phyloP scores from a whole-genome alignment of 1,284 basidiomycete species.

The Sporisorium graminicola region DNA sequence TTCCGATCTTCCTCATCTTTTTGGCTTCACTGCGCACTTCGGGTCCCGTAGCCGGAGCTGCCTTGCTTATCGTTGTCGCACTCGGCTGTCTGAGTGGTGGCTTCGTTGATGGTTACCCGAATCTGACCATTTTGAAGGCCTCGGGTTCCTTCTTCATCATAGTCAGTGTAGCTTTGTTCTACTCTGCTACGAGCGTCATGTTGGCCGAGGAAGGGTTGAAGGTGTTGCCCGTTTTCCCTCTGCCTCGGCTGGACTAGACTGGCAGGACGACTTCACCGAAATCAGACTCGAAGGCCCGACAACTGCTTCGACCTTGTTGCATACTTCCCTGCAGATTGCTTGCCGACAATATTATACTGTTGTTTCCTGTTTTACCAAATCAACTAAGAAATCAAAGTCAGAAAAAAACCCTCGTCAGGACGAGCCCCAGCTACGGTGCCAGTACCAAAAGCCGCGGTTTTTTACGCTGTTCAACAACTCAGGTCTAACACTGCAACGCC shows the following conservation, averaged over 20 bases:
- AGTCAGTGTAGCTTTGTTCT: slow-evolving; percentile 39
- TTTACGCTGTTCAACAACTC: no score
- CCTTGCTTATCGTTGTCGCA: slow-evolving; percentile 46
- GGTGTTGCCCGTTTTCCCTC: slow-evolving; percentile 51
- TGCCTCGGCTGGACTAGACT: slow-evolving; percentile 52
- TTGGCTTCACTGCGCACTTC: slow-evolving; percentile 47
- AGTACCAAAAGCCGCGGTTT: no score
- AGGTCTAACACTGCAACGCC: no score
- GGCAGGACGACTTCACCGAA: no score
- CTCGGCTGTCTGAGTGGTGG: slow-evolving; percentile 36
- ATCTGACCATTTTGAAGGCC: slow-evolving; percentile 25
- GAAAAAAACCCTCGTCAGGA: no score
- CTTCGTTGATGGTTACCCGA: slow-evolving; percentile 29
- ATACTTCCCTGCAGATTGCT: no score
- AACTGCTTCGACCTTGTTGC: no score
- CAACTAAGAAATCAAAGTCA: no score
- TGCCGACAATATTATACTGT: no score
- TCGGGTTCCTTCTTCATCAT: slow-evolving; percentile 52
- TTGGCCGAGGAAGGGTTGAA: slow-evolving; percentile 50
- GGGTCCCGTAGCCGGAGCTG: slow-evolving; percentile 28
- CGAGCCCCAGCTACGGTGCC: no score
- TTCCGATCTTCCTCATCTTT: slow-evolving; percentile 56
- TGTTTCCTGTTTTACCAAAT: no score
- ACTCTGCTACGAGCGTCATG: slow-evolving; percentile 43
- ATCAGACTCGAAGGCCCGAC: no score